Percentiles rank a stretch among this genome's conserved stretches.
phyloP scores from a whole-genome alignment of 2,329 filamentous ascomycete genomes.

The Epichloe coenophiala region DNA sequence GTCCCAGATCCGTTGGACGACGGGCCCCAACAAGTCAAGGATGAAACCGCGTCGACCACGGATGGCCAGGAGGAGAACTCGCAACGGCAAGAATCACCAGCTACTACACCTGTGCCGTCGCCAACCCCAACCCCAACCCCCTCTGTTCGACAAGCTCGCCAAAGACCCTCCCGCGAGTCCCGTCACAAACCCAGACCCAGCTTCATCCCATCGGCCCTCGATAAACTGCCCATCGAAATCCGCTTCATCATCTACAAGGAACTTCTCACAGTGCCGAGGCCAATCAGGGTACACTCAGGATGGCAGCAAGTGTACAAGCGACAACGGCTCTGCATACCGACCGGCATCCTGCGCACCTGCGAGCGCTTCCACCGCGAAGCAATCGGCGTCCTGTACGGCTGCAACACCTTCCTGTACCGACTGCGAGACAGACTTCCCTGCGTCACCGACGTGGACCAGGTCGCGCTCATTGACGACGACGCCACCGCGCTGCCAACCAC shows the following conservation, averaged over 20 bases:
- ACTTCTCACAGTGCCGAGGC: constrained; percentile 17
- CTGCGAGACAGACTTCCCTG: constrained; percentile 24
- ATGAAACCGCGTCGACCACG: background rate
- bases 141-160: background rate
- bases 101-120: background rate
- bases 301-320: constrained; percentile 22
- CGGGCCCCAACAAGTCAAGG: background rate
- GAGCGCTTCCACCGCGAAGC: constrained; percentile 23
- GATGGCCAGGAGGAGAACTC: background rate
- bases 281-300: constrained; percentile 20
- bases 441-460: constrained; percentile 7
- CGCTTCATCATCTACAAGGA: constrained; percentile 17
- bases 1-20: constrained; percentile 2
- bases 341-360: constrained; percentile 25
- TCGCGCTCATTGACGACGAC: constrained; percentile 8
- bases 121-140: background rate
- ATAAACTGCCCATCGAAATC: constrained; percentile 16
- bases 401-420: constrained; percentile 33
- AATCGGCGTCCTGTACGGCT: constrained; percentile 29
- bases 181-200: background rate
- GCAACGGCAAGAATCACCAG: background rate
- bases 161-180: background rate
- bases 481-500: background rate
- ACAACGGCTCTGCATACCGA: constrained; percentile 17
- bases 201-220: background rate